A percentile compares a stretch with the other conserved stretches of the same genome.
phyloP scores from a whole-genome alignment of 495 filamentous ascomycete species.

The Penicillium verhagenii region DNA sequence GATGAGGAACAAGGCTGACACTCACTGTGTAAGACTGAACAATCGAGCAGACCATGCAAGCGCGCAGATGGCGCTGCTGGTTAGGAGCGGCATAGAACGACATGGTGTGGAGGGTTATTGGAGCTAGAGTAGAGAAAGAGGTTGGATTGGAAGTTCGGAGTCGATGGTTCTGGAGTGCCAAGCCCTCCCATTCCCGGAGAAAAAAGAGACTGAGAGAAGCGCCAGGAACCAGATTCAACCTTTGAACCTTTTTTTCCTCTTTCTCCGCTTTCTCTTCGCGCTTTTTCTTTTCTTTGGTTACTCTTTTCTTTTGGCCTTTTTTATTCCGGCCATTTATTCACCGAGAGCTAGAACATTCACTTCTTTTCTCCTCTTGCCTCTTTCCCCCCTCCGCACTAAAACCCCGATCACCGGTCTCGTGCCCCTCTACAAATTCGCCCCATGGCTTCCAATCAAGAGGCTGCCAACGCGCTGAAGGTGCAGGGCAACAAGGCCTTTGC shows the following conservation, averaged over 20 bases:
- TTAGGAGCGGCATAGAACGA: constrained; percentile 60
- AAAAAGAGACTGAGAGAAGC: constrained; percentile 19
- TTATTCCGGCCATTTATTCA: not conserved
- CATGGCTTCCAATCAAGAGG: constrained; percentile 58
- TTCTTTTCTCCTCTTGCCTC: not conserved
- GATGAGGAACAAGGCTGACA: constrained; percentile 11
- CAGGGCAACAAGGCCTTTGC: constrained; percentile 93
- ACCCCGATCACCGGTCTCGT: constrained; percentile 32
- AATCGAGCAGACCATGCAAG: constrained; percentile 97
- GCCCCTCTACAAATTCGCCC: constrained; percentile 28
- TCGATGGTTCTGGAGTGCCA: constrained; percentile 28
- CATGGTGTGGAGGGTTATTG: constrained; percentile 16
- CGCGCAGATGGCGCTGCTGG: constrained; percentile 79
- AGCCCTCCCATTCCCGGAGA: constrained; percentile 27
- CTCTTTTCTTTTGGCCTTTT: not conserved
- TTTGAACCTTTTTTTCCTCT: not conserved
- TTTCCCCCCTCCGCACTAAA: constrained; percentile 8
- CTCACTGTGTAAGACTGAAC: constrained; percentile 75
- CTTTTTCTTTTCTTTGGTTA: not conserved
- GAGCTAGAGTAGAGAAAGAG: constrained; percentile 2
- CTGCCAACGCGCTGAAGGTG: constrained; percentile 81
- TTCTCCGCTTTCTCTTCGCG: not conserved
- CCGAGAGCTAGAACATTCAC: too few relatives aligned
- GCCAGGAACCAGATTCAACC: constrained; percentile 16
- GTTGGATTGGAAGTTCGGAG: constrained; percentile 7